These are phyloP conservation scores for Bryum argenteum DNA, from an alignment of 225 moss, liverwort and hornwort species.

Conservation along the genomic window DNA sequence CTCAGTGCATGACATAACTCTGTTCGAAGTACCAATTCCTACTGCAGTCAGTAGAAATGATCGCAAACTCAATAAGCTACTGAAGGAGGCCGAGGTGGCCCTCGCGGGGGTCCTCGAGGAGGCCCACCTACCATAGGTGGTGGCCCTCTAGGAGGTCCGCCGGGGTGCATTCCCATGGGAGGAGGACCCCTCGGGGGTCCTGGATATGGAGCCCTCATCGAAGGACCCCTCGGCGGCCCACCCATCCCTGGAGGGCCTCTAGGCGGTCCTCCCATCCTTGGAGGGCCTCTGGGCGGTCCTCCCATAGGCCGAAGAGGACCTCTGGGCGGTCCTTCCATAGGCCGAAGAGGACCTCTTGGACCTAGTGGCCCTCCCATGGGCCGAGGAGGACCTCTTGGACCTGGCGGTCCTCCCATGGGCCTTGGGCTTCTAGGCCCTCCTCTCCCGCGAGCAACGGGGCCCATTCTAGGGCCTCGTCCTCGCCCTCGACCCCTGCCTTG, in stretches of 20 bases:
- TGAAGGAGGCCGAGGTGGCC: slow-evolving; percentile 13
- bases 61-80: not conserved
- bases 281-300: slow-evolving; percentile 21
- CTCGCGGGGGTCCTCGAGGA: slow-evolving; percentile 9
- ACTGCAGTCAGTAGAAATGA: not conserved
- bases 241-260: not conserved
- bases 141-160: slow-evolving; percentile 11
- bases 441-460: slow-evolving; percentile 6
- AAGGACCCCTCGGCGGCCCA: slow-evolving; percentile 12
- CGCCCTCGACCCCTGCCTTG: slow-evolving; percentile 17
- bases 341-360: not conserved
- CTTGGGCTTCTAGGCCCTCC: slow-evolving; percentile 25
- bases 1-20: slow-evolving; percentile 16
- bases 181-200: slow-evolving; percentile 22
- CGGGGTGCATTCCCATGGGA: slow-evolving; percentile 29
- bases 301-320: too few species aligned
- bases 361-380: slow-evolving; percentile 12
- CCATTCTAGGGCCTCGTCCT: slow-evolving; percentile 16
- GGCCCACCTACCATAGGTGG: slow-evolving; percentile 1
- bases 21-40: not conserved
- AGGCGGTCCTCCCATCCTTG: slow-evolving; percentile 8
- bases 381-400: not conserved
- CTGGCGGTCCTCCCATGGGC: slow-evolving; percentile 7
- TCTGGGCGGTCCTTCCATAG: too few species aligned
- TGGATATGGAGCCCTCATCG: not conserved